These are phyloP conservation scores for Alliaria petiolata DNA, from an alignment of 345 rosid genomes.

Conservation along the genomic window DNA sequence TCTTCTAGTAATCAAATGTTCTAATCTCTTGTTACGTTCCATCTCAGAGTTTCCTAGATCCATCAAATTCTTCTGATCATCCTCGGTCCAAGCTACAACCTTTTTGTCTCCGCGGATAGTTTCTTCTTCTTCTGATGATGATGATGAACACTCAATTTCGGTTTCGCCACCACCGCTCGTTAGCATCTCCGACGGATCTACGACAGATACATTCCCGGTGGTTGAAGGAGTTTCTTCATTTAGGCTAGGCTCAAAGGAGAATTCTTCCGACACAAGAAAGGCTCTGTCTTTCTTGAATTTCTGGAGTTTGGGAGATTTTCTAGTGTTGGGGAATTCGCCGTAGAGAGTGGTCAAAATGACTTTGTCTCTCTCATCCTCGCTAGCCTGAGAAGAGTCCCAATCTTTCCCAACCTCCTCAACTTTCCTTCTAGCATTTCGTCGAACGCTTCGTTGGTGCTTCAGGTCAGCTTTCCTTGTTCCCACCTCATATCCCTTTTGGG, in stretches of 20 bases:
- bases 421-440: constrained; percentile 41
- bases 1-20: constrained; percentile 64
- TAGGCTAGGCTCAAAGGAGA: neutral
- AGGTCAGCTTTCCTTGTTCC: constrained; percentile 21
- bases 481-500: constrained; percentile 12
- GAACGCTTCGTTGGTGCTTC: constrained; percentile 42
- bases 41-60: constrained; percentile 72
- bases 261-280: constrained; percentile 14
- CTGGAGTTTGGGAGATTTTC: neutral
- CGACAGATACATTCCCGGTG: neutral
- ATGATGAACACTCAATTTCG: constrained; percentile 32
- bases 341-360: constrained; percentile 5
- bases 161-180: constrained; percentile 25
- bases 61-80: constrained; percentile 74
- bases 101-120: constrained; percentile 29
- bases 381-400: constrained; percentile 29
- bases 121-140: constrained; percentile 33
- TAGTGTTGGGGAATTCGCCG: constrained; percentile 14
- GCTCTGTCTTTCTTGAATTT: constrained; percentile 15
- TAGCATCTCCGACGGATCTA: constrained; percentile 13
- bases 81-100: constrained; percentile 64
- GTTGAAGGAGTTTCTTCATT: neutral
- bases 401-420: constrained; percentile 34
- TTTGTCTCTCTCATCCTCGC: constrained; percentile 14
- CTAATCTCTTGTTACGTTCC: constrained; percentile 70